phyloP scores from a whole-genome alignment of 2,329 filamentous ascomycete species.

The Alternaria burnsii region DNA sequence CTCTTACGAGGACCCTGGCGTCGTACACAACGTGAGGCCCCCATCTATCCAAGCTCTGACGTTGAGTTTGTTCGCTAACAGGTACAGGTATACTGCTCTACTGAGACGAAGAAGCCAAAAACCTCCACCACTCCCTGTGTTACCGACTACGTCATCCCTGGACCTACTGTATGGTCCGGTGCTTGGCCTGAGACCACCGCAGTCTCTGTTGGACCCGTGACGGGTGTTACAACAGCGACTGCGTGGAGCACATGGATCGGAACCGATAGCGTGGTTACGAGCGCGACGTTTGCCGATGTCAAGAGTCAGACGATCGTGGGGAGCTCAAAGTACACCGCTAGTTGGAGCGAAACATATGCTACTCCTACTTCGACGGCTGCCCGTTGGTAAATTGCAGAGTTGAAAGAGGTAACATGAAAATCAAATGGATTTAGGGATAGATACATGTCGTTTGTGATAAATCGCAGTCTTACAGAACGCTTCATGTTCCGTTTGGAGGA shows the following conservation, averaged over 20 bases:
- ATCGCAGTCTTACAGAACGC: fast-evolving
- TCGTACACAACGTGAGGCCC: slow-evolving; percentile 47
- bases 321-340: slow-evolving; percentile 31
- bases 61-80: neutral
- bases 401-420: neutral
- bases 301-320: slow-evolving; percentile 35
- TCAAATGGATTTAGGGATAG: fast-evolving
- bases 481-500: too few relatives aligned
- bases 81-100: slow-evolving; percentile 47
- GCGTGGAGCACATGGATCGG: slow-evolving; percentile 44
- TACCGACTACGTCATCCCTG: slow-evolving; percentile 53
- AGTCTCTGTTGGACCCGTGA: slow-evolving; percentile 40
- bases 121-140: slow-evolving; percentile 34
- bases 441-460: neutral
- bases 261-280: slow-evolving; percentile 32
- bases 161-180: slow-evolving; percentile 50
- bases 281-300: slow-evolving; percentile 33
- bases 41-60: neutral
- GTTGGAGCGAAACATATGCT: slow-evolving; percentile 29
- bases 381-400: slow-evolving; percentile 16
- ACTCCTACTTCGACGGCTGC: slow-evolving; percentile 18
- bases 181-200: slow-evolving; percentile 45
- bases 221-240: slow-evolving; percentile 35
- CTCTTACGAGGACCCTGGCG: slow-evolving; percentile 46
- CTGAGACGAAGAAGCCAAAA: slow-evolving; percentile 38